Conservation (phyloP, 2,329 filamentous ascomycete genomes). For the Aspergillus ibericus region DNA sequence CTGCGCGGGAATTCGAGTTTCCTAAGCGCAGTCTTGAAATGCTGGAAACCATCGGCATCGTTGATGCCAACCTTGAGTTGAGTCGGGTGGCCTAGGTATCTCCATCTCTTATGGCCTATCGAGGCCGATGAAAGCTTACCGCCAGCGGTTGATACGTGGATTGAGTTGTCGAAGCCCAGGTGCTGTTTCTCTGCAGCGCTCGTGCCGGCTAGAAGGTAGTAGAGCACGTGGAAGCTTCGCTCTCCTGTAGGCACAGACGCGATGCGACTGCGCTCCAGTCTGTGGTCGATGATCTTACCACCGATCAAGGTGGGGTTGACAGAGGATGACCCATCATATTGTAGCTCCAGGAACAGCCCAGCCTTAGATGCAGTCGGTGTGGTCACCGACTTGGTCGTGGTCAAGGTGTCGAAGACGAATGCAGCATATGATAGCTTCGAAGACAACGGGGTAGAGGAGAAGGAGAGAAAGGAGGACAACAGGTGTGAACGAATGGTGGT, state of each 20-base stretch:
- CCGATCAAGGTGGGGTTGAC: constrained; percentile 86
- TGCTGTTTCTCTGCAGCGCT: constrained; percentile 87
- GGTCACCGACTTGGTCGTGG: constrained; percentile 94
- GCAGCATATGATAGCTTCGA: constrained; percentile 90
- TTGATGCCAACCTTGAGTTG: constrained; percentile 98
- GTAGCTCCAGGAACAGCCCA: constrained; percentile 90
- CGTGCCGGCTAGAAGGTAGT: constrained; percentile 91
- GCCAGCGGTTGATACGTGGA: constrained; percentile 39
- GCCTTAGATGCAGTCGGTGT: constrained; percentile 95
- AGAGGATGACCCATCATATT: constrained; percentile 87
- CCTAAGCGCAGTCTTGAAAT: constrained; percentile 93
- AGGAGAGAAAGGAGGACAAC: constrained; percentile 79
- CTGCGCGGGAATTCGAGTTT: constrained; percentile 91
- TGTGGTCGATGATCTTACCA: constrained; percentile 90
- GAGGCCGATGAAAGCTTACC: constrained; percentile 56
- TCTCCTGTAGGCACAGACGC: constrained; percentile 92
- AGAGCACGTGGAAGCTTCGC: constrained; percentile 92
- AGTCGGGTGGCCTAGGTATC: constrained; percentile 92
- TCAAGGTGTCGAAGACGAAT: constrained; percentile 94
- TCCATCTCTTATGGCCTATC: constrained; percentile 77
- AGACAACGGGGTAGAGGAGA: constrained; percentile 88
- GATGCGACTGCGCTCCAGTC: constrained; percentile 87
- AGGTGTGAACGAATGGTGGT: constrained; percentile 90
- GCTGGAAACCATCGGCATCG: constrained; percentile 89
- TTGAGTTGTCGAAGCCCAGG: constrained; percentile 62